Base-by-base conservation (phyloP, 2,329 filamentous ascomycete genomes). In the Trichoderma harzianum region DNA sequence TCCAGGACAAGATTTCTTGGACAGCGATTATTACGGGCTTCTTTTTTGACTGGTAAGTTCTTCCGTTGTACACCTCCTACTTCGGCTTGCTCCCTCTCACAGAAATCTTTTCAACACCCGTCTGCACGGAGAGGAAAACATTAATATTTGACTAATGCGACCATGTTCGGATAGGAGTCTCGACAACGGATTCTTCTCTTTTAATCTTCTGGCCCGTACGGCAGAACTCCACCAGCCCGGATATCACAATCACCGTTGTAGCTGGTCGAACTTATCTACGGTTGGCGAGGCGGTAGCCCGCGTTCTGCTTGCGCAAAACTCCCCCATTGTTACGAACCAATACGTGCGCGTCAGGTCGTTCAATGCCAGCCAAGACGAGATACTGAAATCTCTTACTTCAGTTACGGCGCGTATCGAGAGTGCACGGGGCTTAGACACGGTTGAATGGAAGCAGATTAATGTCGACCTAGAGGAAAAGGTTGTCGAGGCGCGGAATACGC, bases 331-430 rank as follows among this genome's bases (percentile, higher is more conserved):
- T 24, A n/a, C 8, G 26, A 69, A 69, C n/a, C 66, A 26, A 51
- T 61, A 69, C 12, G 26, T 69, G 57, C 55, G 18, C 16, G 26
- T 69, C 5, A 69, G 55, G 21, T 69, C 55, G 3, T 69, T 69
- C 57, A 61, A 69, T 34, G 66, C 66, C 8, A 69, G 66, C 18
- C 66, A 69, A 53, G 66, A 61, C 21, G 55, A 61, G n/a, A 69
- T 69, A 7, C 7, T 69, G 26, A 10, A 69, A 7, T 60, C 66
- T 21, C 66, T 61, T 30, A 28, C 47, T 12, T 47, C 53, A 26
- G 55, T 24, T 6, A 51, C 66, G 7, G 18, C 8, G 57, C 11
- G 28, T 5, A 10, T 51, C 18, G 66, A 69, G 7, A 28, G 1
- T 3, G 39, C 21, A 60, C 34, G 28, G 7, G 55, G 47, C 5